Evolutionary conservation across 2,329 filamentous ascomycete genomes (phyloP), one percentile per base, ranked within the genome.

Genomic region (Trichoderma breve): DNA sequence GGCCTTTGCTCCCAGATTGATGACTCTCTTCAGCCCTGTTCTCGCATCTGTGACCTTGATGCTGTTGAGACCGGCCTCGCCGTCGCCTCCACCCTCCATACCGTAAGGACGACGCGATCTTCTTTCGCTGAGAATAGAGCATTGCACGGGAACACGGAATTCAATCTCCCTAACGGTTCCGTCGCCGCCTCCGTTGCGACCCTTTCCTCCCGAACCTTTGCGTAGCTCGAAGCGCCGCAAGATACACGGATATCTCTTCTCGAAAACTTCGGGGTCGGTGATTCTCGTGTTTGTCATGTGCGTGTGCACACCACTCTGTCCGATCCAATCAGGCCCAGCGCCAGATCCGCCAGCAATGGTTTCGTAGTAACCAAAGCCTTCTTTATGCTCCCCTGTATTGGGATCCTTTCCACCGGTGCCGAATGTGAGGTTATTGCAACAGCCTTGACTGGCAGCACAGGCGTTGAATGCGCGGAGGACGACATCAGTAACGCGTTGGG

Each of bases 251-350:
- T 94, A 94, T 9, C 93, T 84, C 32, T 91, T 86, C 82, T 95
- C 93, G 74, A 95, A 92, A 7, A 94, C 88, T 79, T 96, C 93
- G 0, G 91, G 86, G 78, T 95, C 93, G 0, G 93, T 95, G 78
- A 95, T 95, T 15, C 92, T 87, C 3, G 93, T 95, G 80, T 96
- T 96, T 7, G 93, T 95, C 91, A 95, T 94, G 81, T 95, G 92
- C 2, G 89, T 92, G 79, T 95, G 92, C n/a, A 95, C 92, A 30
- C 92, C 92, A 67, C 85, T 89, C 12, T 91, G 91, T 47, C 93
- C 93, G 73, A 91, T 85, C 92, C 92, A 95, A 15, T 85, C 85
- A 0, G 90, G 87, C 0, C 92, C 92, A 0, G 93, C 93, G 32
- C 93, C 93, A 51, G 87, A 89, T 0, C 93, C 93, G 51, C 93